phyloP scores from a whole-genome alignment of 129 eudicot genomes.

The Dittrichia graveolens region DNA sequence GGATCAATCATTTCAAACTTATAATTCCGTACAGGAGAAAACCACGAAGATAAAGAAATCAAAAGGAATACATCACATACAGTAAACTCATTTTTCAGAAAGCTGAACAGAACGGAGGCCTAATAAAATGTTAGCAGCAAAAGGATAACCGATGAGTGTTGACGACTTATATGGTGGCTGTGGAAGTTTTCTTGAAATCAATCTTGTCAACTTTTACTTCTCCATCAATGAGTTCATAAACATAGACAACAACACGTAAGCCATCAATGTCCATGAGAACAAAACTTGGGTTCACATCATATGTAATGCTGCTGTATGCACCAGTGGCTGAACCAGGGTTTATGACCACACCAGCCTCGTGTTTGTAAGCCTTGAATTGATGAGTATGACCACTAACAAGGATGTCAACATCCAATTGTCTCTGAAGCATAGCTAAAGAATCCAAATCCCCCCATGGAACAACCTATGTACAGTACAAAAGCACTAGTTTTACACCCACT shows the following conservation, averaged over 20 bases:
- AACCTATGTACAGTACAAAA: constrained; percentile 46
- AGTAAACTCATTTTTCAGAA: constrained; percentile 1
- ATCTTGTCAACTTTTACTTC: constrained; percentile 99
- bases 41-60: background rate
- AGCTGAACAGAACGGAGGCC: constrained; percentile 6
- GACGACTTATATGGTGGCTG: constrained; percentile 33
- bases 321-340: constrained; percentile 99
- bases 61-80: constrained; percentile 25
- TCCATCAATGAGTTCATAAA: constrained; percentile 96
- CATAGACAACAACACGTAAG: constrained; percentile 92
- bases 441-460: constrained; percentile 99
- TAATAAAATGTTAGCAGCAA: constrained; percentile 26
- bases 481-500: background rate
- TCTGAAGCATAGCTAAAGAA: constrained; percentile 97
- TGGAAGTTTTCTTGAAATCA: constrained; percentile 89
- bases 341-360: constrained; percentile 98
- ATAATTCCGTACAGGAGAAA: constrained; percentile 23
- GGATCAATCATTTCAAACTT: constrained; percentile 19
- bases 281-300: constrained; percentile 96
- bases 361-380: constrained; percentile 97
- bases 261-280: constrained; percentile 99
- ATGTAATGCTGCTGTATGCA: constrained; percentile 93
- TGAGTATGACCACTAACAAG: constrained; percentile 96
- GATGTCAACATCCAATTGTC: constrained; percentile 96
- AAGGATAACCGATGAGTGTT: background rate